Evolutionary conservation across 2,329 filamentous ascomycete species (phyloP), one percentile per base, ranked within the genome.

Genomic region (Aaosphaeria pasadenensis): DNA sequence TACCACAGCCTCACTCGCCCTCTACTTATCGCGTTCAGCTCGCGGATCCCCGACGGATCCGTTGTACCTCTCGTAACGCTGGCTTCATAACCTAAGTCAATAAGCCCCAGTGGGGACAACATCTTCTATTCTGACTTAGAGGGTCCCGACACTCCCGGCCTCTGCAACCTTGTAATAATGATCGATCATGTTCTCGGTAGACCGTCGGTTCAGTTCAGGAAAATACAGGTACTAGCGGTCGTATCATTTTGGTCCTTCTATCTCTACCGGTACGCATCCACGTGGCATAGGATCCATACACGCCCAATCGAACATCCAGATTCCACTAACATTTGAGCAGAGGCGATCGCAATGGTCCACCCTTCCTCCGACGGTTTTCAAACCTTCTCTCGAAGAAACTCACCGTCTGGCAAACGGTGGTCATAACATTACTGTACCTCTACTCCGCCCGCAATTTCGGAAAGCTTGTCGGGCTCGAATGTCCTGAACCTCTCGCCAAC

Each of bases 381-480:
- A 79, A 80, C 48, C 74, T 86, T 45, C 79, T 94, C 44, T 86
- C 86, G 5, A 80, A 76, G 43, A 81, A 81, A 49, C 77, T 96
- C 49, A 96, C 91, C 5, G 79, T 87, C 58, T 97, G 94, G 91
- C 94, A 96, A 71, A 89, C 87, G 1, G 81, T 95, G 30, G 85
- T 95, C 54, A 75, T 92, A 42, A 95, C 91, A 39, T 86, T 96
- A 71, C 82, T 96, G 43, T 95, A 91, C 71, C 84, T 97, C 49
- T 99, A 99, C 67, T 81, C 91, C 32, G 85, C 88, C 31, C 88
- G 91, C 49, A 97, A 99, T 73, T 95, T 99, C 61, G 91, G 89
- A 66, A 95, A 95, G 55, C 82, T 99, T 5, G 82, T 96, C 49
- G 89, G 91, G 4, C 82, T 99, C 44, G 91, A 96, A 58, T 91